Conservation (phyloP, 148 eudicot genomes). For the Nepenthes mirabilis region DNA sequence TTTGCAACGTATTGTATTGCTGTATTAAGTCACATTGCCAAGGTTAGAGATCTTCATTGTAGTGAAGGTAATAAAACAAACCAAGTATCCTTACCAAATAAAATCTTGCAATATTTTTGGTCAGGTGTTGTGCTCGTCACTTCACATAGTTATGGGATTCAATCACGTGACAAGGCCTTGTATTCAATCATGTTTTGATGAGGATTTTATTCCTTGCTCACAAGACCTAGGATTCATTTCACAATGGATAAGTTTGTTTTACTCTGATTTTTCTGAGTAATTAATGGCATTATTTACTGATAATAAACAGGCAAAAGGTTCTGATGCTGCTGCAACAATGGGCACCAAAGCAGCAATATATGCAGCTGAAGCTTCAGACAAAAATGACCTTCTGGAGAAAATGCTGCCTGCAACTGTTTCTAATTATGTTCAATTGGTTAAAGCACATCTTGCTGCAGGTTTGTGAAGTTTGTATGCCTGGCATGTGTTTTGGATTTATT, state of each 20-base stretch:
- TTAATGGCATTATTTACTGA: not conserved
- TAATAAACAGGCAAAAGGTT: constrained; percentile 63
- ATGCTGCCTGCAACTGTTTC: constrained; percentile 71
- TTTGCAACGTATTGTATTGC: too few species aligned
- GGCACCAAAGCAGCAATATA: constrained; percentile 92
- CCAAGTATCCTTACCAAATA: too few species aligned
- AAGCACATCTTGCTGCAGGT: constrained; percentile 85
- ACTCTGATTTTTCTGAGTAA: not conserved
- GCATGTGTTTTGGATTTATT: constrained; percentile 1
- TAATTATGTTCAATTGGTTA: constrained; percentile 67
- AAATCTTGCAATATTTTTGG: too few species aligned
- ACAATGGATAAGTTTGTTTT: not conserved
- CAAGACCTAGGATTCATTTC: not conserved
- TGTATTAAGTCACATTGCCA: too few species aligned
- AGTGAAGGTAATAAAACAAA: too few species aligned
- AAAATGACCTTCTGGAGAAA: constrained; percentile 74
- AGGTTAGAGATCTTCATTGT: too few species aligned
- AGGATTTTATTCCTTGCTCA: too few species aligned
- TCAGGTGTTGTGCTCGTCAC: too few species aligned
- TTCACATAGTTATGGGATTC: too few species aligned
- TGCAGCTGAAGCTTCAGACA: constrained; percentile 91
- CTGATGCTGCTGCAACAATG: constrained; percentile 81
- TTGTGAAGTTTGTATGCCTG: constrained; percentile 9
- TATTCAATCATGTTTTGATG: too few species aligned
- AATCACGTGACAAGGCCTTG: too few species aligned